These are phyloP conservation scores for Stemphylium vesicarium DNA, from an alignment of 2,329 filamentous ascomycete genomes.

Conservation along the genomic window DNA sequence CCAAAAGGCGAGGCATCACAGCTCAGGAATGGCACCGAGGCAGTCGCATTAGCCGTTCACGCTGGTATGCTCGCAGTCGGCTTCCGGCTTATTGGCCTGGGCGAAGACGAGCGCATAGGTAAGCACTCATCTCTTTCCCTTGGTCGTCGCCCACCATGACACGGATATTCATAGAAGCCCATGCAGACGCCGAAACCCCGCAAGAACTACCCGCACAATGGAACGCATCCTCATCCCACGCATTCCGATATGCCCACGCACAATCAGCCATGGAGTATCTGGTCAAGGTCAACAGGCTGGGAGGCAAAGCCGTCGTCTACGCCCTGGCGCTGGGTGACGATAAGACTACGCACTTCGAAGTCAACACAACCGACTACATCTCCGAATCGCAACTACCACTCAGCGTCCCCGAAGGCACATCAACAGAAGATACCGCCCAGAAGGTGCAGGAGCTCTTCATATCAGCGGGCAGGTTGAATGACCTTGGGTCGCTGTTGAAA, in stretches of 20 bases:
- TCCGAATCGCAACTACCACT: slow-evolving; percentile 65
- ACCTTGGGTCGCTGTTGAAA: slow-evolving; percentile 76
- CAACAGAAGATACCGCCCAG: slow-evolving; percentile 53
- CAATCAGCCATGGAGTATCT: slow-evolving; percentile 87
- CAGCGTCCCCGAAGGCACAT: slow-evolving; percentile 57
- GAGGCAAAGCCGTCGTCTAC: slow-evolving; percentile 81
- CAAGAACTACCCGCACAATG: slow-evolving; percentile 75
- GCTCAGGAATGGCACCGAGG: slow-evolving; percentile 77
- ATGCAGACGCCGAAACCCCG: slow-evolving; percentile 62
- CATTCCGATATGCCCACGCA: slow-evolving; percentile 85
- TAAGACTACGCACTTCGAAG: slow-evolving; percentile 77
- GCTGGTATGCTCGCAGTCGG: slow-evolving; percentile 80
- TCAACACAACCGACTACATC: slow-evolving; percentile 76
- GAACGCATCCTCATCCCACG: slow-evolving; percentile 76
- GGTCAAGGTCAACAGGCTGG: slow-evolving; percentile 80
- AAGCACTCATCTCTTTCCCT: slow-evolving; percentile 27
- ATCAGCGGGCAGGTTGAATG: slow-evolving; percentile 69
- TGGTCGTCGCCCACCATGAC: slow-evolving; percentile 20
- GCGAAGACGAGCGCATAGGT: slow-evolving; percentile 80
- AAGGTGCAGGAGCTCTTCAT: slow-evolving; percentile 70
- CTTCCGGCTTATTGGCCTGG: slow-evolving; percentile 82
- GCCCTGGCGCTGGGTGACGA: slow-evolving; percentile 82
- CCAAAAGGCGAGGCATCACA: slow-evolving; percentile 48
- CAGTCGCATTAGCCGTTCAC: slow-evolving; percentile 82
- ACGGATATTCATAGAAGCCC: slow-evolving; percentile 56